Base-by-base conservation (phyloP, 2,329 filamentous ascomycete species). In the Trichoderma sp. region DNA sequence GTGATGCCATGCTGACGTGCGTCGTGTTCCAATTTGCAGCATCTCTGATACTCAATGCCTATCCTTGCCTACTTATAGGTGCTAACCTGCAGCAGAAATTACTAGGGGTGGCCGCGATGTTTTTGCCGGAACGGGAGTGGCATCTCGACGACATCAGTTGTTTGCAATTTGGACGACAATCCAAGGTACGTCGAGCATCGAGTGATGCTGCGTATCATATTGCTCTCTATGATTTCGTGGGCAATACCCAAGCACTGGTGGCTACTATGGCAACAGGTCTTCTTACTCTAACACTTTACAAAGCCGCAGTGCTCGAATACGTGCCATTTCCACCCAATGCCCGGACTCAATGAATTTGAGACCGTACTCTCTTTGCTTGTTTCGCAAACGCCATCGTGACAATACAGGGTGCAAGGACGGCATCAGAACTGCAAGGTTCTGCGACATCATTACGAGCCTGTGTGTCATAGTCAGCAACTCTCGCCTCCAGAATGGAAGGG, bases 1-100 rank as follows among this genome's bases (percentile, higher is more conserved):
- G 66, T 63, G 64, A 66, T 63, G 58, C 58, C 45, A 54, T 58
- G 58, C 60, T 58, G 66, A 67, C 59, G 66, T 64, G 64, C 66
- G 63, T 19, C 52, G 54, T 21, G 60, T 41, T 24, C 15, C 47
- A 30, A 21, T 64, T 51, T 26, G 50, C 63, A 54, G 50, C 17
- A 58, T 30, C 19, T 48, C 28, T 41, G 52, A 39, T 34, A 17
- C 26, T 47, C n/a, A 3, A 24, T 21, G 24, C 26, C 60, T 30
- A 44, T 39, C 34, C 12, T 14, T 39, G 34, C 34, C 34, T 10
- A 39, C 34, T 14, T 14, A 4, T 5, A 39, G 34, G 34, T 39
- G 34, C 34, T 39, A 39, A 39, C 12, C 12, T 39, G 34, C 34
- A 39, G 12, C 12, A 39, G 10, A 39, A 14, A 10, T 39, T 14